Percentiles rank a stretch among this genome's conserved stretches.
phyloP scores from a whole-genome alignment of 2,329 filamentous ascomycete genomes.

The Coniochaeta sp. region DNA sequence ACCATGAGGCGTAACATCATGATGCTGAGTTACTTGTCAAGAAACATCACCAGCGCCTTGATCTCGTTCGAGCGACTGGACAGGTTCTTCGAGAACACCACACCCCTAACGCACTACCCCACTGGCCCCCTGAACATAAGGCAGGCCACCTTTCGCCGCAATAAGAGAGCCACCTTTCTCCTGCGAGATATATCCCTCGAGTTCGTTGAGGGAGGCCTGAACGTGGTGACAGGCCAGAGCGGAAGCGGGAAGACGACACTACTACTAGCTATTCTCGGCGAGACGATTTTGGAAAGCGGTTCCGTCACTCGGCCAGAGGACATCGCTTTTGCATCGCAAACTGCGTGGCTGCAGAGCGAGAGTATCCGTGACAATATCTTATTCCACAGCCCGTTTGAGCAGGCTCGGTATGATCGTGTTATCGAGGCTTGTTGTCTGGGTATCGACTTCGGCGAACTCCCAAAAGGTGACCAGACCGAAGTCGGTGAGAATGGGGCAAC shows the following conservation, averaged over 20 bases:
- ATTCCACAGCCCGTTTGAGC: constrained; percentile 8
- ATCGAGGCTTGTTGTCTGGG: constrained; percentile 15
- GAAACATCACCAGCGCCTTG: constrained; percentile 30
- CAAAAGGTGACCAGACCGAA: constrained; percentile 13
- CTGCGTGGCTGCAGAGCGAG: constrained; percentile 28
- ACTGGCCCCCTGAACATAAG: constrained; percentile 41
- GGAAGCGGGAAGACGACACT: constrained; percentile 52
- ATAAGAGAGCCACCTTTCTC: constrained; percentile 23
- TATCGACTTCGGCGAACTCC: constrained; percentile 14
- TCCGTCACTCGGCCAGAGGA: constrained; percentile 29
- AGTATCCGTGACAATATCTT: constrained; percentile 22
- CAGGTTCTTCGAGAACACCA: constrained; percentile 43
- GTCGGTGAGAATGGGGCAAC: constrained; percentile 15
- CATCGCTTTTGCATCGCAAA: constrained; percentile 29
- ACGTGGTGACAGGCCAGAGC: constrained; percentile 45
- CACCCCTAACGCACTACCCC: constrained; percentile 38
- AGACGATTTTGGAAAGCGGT: constrained; percentile 42
- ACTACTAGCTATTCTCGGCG: constrained; percentile 44
- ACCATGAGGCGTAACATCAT: constrained; percentile 44
- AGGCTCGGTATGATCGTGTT: constrained; percentile 22
- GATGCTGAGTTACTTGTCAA: constrained; percentile 37
- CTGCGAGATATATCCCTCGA: constrained; percentile 40
- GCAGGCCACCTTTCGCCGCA: constrained; percentile 25
- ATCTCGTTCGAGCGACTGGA: constrained; percentile 46
- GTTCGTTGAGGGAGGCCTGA: constrained; percentile 46